Evolutionary conservation across 768 basidiomycete genomes (phyloP).

Genomic region (Termitomyces sp.): DNA sequence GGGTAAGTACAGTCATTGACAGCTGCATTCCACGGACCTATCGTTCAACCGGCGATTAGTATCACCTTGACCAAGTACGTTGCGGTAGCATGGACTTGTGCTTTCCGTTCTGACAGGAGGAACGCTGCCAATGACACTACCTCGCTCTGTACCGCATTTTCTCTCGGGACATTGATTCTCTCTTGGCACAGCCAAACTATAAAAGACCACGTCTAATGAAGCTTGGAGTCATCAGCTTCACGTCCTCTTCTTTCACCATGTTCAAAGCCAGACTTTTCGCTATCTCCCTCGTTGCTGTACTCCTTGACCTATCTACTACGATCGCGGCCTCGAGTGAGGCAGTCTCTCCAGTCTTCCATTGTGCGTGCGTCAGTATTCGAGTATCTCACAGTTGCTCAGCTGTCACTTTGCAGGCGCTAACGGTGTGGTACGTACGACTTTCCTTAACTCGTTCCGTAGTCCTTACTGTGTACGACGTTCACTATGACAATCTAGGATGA

Average conservation of each 20-base stretch:
- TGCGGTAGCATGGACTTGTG: too few species aligned
- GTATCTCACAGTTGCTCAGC: background rate
- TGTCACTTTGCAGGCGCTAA: slow-evolving; percentile 5
- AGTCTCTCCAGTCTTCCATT: background rate
- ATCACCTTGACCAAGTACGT: too few species aligned
- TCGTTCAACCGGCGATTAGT: too few species aligned
- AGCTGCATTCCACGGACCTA: too few species aligned
- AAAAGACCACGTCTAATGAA: background rate
- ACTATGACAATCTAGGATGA: background rate
- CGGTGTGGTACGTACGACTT: slow-evolving; percentile 1
- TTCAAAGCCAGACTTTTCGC: slow-evolving; percentile 5
- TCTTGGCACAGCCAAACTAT: background rate
- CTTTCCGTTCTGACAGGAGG: too few species aligned
- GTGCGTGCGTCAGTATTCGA: background rate
- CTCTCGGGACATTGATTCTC: too few species aligned
- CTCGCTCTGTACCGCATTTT: background rate
- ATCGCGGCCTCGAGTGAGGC: background rate
- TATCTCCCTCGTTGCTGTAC: background rate
- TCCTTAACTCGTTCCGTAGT: background rate
- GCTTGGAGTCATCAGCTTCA: background rate
- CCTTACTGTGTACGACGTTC: background rate
- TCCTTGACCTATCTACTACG: background rate
- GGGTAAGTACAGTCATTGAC: too few species aligned
- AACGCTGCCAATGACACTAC: too few species aligned
- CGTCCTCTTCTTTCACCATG: slow-evolving; percentile 1